These are phyloP conservation scores for Bromus sterilis DNA, from an alignment of 176 grass and related monocot genomes.

Conservation along the genomic window DNA sequence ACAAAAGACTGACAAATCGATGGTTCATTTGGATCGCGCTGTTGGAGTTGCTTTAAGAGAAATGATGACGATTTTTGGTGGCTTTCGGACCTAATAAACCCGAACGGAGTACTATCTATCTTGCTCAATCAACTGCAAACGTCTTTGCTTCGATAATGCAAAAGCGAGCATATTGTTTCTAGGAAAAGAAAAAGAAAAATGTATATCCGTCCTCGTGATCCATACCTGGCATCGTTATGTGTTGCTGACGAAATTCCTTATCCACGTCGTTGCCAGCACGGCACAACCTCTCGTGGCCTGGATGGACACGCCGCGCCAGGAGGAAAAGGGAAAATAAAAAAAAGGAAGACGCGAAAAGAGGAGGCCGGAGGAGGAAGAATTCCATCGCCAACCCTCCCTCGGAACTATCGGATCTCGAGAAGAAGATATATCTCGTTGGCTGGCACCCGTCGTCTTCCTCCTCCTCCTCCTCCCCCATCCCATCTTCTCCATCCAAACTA, in stretches of 20 bases:
- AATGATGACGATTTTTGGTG: too few relatives aligned
- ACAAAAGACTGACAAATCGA: too few relatives aligned
- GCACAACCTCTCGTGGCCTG: not conserved
- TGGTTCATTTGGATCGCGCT: too few relatives aligned
- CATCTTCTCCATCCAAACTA: not conserved
- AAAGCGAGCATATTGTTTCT: too few relatives aligned
- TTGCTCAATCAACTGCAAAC: too few relatives aligned
- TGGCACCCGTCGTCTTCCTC: not conserved
- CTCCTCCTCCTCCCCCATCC: not conserved
- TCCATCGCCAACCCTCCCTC: not conserved
- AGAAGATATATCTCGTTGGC: not conserved
- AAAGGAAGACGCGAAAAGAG: not conserved
- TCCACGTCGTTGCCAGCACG: constrained; percentile 37
- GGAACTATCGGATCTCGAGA: constrained; percentile 32
- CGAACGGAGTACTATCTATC: too few relatives aligned
- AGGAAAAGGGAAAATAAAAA: not conserved
- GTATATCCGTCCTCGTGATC: not conserved
- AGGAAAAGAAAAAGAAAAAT: too few relatives aligned
- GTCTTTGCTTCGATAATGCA: too few relatives aligned
- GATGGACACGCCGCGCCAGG: not conserved
- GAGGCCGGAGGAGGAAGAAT: not conserved
- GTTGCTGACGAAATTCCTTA: not conserved
- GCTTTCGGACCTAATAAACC: too few relatives aligned
- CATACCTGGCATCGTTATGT: not conserved
- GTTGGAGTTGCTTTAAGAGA: too few relatives aligned